Base-by-base conservation (phyloP, 352 stramenopile genomes). In the Pythium grandisporangium region DNA sequence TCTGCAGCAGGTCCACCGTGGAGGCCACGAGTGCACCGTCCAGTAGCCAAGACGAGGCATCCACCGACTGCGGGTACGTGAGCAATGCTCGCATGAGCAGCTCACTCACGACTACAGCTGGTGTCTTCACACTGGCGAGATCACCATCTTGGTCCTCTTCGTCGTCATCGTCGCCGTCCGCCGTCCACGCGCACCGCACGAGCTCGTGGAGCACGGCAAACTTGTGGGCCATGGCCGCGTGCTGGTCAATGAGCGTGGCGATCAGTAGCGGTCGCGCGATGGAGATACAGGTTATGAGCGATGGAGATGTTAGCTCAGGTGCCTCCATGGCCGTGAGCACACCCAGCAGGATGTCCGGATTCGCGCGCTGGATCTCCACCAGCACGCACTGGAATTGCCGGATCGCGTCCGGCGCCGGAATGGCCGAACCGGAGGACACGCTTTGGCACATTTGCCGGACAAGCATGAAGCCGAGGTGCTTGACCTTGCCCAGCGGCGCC, bases 401-500 rank as follows among this genome's bases (percentile, higher is more conserved):
- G n/a, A n/a, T n/a, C 34, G 42, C 27, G 5, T 51, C 45, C n/a
- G 21, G 44, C 35, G 30, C 27, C 35, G 6, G 5, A 14, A 29
- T 29, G 30, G 8, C 19, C 48, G 55, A 17, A 37, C 22, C 30
- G 40, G 48, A 37, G 37, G 21, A 2, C 1, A 39, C 3, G 44
- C 35, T 1, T n/a, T 45, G 14, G 22, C 70, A 38, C 27, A 64
- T 55, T n/a, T 55, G 42, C 22, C 65, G 33, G 0, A 74, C 27
- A 8, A 86, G 37, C 26, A 50, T 45, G 24, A 67, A 70, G 17
- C 67, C 70, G 2, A 86, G 48, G 30, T 58, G 70, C 42, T 70
- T 55, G 5, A 63, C 68, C 53, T 86, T 86, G 47, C 47, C 59
- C 5, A 34, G 37, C 17, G 73, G 67, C 22, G 66, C 42, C 2